phyloP scores from a whole-genome alignment of 306 rosid species.

The Acacia crassicarpa region DNA sequence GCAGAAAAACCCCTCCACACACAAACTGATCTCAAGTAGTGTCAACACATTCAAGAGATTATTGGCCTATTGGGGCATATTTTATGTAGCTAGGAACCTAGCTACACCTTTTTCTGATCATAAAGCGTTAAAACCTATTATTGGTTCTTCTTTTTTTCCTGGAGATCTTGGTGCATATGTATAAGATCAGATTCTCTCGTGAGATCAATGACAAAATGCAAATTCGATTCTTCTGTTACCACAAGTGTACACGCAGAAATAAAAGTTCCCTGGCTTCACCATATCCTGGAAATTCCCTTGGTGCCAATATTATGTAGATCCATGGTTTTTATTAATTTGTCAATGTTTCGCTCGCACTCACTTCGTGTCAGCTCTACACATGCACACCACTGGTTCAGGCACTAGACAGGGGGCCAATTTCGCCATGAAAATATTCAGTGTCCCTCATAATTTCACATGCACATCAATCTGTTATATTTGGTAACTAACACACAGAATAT shows the following conservation, averaged over 20 bases:
- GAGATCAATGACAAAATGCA: conserved; percentile 35
- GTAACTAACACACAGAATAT: neutral
- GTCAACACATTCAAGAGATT: neutral
- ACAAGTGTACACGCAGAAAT: conserved; percentile 30
- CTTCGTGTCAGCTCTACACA: conserved; percentile 42
- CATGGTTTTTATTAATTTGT: conserved; percentile 23
- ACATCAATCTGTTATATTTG: conserved; percentile 30
- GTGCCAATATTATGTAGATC: conserved; percentile 2
- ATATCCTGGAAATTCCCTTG: conserved; percentile 7
- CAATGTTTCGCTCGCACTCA: conserved; percentile 36
- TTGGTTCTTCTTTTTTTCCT: conserved; percentile 24
- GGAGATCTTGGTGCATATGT: neutral
- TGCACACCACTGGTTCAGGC: conserved; percentile 28
- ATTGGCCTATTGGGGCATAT: conserved; percentile 1
- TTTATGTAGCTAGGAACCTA: neutral
- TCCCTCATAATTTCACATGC: conserved; percentile 45
- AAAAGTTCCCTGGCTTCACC: conserved; percentile 9
- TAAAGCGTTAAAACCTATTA: conserved; percentile 32
- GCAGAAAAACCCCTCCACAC: neutral
- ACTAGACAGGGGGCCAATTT: conserved; percentile 31
- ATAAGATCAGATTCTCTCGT: conserved; percentile 17
- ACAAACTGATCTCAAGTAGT: neutral
- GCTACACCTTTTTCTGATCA: neutral
- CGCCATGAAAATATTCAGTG: conserved; percentile 23
- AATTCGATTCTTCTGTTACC: conserved; percentile 32